Evolutionary conservation across 192 early-diverging fungal genomes (phyloP), one percentile per base, ranked within the genome.

Genomic region (Cladochytrium replicatum): DNA sequence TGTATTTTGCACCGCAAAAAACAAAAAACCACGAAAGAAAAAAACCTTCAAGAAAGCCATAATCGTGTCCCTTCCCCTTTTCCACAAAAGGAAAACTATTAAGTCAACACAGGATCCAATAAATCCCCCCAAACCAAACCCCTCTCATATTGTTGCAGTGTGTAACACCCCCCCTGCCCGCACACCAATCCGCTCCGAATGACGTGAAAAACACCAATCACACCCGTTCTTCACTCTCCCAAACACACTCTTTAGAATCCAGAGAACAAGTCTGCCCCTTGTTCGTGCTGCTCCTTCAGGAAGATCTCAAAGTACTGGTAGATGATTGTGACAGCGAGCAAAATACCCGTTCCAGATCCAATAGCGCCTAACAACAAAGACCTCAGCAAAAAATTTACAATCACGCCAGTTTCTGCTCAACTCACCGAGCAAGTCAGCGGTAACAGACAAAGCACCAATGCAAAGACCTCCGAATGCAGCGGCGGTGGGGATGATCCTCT

Each of bases 291-390:
- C 72, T 94, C 93, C 75, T 91, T 94, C 54, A 92, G 81, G 74
- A 94, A 93, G 61, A 92, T 82, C 53, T 93, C 91, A 78, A 90
- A 93, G 80, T 95, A 93, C 72, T 92, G 90, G 81, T 95, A 99
- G 67, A 99, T 99, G 54, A 93, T 97, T 24, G 96, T 99, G 29
- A 97, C 93, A 49, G 91, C 89, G 43, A 99, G 64, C 57, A 99
- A 71, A 53, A 99, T 99, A 82, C 96, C 96, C 17, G 96, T 99
- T 37, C 96, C 96, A 28, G 91, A 94, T 23, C 96, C 96, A 77
- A 99, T 94, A 23, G 96, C 96, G 41, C 92, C 70, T 71, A 50
- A 2, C 61, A n/a, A 29, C 21, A 59, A 42, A 19, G 8, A 23
- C 4, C 21, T 0, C 22, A 0, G 25, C 49, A 9, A 9, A 43